These are phyloP conservation scores for Yarrowia deformans DNA, from an alignment of 805 yeast genomes.

Conservation along the genomic window DNA sequence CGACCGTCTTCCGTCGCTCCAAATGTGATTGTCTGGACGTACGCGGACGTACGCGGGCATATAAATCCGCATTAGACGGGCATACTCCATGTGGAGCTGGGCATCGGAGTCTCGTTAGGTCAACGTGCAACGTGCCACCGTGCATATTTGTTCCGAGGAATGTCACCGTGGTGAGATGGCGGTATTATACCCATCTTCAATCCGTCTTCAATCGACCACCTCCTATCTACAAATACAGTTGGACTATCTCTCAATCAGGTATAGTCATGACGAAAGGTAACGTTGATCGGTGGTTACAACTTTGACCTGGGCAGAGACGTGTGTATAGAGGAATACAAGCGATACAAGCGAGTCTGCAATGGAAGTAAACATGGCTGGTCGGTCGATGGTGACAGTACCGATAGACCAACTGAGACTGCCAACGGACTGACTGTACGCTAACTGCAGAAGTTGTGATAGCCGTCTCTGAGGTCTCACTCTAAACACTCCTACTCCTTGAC, in stretches of 20 bases:
- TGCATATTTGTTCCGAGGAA: not conserved
- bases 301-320: not conserved
- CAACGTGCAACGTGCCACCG: slow-evolving; percentile 14
- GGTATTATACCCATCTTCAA: no score
- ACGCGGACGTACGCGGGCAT: not conserved
- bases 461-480: no score
- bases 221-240: not conserved
- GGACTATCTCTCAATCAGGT: slow-evolving; percentile 19
- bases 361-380: no score
- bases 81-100: slow-evolving; percentile 5
- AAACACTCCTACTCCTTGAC: no score
- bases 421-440: no score
- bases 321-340: not conserved
- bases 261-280: slow-evolving; percentile 8
- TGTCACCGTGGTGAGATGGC: no score
- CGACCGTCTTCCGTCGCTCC: not conserved
- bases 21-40: slow-evolving; percentile 6
- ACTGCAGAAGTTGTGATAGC: no score
- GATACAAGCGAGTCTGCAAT: not conserved
- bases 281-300: not conserved
- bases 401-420: no score
- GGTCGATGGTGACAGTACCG: no score
- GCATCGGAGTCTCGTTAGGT: not conserved
- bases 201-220: no score
- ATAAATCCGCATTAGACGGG: slow-evolving; percentile 6